Conservation (phyloP, 2,329 filamentous ascomycete species). For the Arthrobotrys entomopaga region DNA sequence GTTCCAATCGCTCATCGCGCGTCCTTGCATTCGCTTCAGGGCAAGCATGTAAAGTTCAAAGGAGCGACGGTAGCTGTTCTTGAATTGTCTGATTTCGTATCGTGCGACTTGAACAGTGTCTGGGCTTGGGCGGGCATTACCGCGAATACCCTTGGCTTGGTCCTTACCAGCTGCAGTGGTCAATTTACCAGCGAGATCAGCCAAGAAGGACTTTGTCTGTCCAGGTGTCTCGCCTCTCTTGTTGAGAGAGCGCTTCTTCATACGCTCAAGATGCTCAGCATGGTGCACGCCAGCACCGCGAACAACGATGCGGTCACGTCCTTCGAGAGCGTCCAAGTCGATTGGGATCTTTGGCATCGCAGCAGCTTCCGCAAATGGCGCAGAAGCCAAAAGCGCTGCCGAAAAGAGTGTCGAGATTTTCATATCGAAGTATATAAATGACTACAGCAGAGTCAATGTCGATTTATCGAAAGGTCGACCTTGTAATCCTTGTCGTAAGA, state of each 20-base stretch:
- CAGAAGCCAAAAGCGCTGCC: slow-evolving; percentile 22
- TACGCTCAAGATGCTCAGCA: neutral
- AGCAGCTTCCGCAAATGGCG: slow-evolving; percentile 18
- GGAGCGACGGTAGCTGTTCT: slow-evolving; percentile 11
- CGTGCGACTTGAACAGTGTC: neutral
- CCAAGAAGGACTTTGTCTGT: too few relatives aligned
- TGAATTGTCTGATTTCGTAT: slow-evolving; percentile 28
- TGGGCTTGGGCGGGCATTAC: neutral
- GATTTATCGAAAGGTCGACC: slow-evolving; percentile 29
- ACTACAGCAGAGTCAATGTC: neutral
- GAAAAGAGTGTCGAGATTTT: slow-evolving; percentile 46
- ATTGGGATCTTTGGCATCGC: neutral
- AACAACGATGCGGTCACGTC: slow-evolving; percentile 1
- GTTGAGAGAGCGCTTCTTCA: slow-evolving; percentile 16
- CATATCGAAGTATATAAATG: slow-evolving; percentile 8
- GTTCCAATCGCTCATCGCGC: slow-evolving; percentile 13
- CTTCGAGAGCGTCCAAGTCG: neutral
- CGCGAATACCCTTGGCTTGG: neutral
- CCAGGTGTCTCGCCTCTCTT: neutral
- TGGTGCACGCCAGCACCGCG: slow-evolving; percentile 17
- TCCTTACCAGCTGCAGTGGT: neutral
- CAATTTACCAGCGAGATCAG: neutral
- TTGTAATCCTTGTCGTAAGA: slow-evolving; percentile 14
- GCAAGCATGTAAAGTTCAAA: slow-evolving; percentile 34
- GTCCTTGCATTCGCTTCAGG: slow-evolving; percentile 12